These are phyloP conservation scores for Tetratostichococcus sp. DNA, from an alignment of 139 green algal species.

Conservation along the genomic window DNA sequence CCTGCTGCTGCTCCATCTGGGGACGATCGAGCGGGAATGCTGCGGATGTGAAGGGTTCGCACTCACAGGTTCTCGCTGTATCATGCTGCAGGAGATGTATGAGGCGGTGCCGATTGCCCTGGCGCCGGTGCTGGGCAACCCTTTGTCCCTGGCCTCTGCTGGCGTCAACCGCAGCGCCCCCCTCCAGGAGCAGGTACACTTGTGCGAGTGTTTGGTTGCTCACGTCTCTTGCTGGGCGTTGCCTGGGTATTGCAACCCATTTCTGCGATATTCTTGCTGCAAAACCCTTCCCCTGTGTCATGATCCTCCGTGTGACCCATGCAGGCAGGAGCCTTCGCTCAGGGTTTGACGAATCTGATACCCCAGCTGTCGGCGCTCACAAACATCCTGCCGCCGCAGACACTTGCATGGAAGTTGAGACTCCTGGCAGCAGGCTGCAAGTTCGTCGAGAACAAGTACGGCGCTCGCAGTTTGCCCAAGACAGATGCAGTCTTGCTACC, in stretches of 20 bases:
- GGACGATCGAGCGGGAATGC: neutral
- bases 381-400: constrained; percentile 63
- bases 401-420: constrained; percentile 70
- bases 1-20: no score
- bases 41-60: neutral
- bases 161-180: constrained; percentile 22
- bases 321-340: constrained; percentile 2
- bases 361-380: constrained; percentile 61
- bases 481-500: no score
- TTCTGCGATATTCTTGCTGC: no score
- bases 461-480: no score
- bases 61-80: no score
- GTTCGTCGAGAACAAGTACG: constrained; percentile 9
- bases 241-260: no score
- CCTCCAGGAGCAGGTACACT: constrained; percentile 13
- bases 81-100: constrained; percentile 51
- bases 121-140: constrained; percentile 77
- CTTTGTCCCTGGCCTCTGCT: constrained; percentile 55
- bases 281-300: no score
- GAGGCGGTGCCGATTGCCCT: constrained; percentile 66
- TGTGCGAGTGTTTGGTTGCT: no score
- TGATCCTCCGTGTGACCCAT: neutral
- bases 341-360: constrained; percentile 36
- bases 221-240: no score
- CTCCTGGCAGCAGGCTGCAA: constrained; percentile 62